phyloP scores from a whole-genome alignment of 2,329 filamentous ascomycete genomes.

The Colletotrichum cuscutae region DNA sequence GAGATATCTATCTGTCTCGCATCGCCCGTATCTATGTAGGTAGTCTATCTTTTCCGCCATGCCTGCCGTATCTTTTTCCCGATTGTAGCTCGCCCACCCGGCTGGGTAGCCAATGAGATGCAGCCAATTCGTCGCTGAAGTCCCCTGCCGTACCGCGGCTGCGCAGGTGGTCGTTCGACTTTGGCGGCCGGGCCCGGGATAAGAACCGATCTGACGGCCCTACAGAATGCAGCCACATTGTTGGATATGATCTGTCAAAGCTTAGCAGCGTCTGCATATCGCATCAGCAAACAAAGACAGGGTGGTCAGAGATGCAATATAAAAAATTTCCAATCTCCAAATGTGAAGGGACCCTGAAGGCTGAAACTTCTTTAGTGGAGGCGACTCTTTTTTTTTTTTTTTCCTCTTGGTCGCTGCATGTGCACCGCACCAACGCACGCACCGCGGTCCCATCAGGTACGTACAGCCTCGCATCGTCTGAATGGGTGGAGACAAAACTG shows the following conservation, averaged over 20 bases:
- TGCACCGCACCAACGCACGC: not conserved
- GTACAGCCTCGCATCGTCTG: not conserved
- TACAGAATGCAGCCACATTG: not conserved
- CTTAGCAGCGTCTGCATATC: not conserved
- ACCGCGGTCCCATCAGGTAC: not conserved
- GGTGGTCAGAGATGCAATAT: not conserved
- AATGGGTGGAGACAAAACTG: not conserved
- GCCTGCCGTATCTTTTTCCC: slow-evolving; percentile 19
- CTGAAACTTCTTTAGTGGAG: slow-evolving; percentile 33
- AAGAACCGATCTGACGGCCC: not conserved
- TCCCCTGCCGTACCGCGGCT: not conserved
- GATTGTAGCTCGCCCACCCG: not conserved
- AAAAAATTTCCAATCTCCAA: not conserved
- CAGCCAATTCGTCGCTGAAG: not conserved
- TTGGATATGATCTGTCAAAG: not conserved
- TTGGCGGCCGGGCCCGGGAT: slow-evolving; percentile 14
- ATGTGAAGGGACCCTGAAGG: slow-evolving; percentile 9
- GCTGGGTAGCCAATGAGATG: not conserved
- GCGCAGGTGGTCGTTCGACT: slow-evolving; percentile 21
- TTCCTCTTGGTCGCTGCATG: not conserved
- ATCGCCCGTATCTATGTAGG: not conserved
- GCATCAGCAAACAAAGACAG: not conserved
- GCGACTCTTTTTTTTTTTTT: not conserved
- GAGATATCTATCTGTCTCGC: slow-evolving; percentile 8
- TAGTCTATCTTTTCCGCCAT: not conserved